Percentiles rank a stretch among this genome's conserved stretches.
These are phyloP conservation scores for Spizellomyces sp. DNA, from an alignment of 192 early-diverging fungal genomes.

Conservation along the genomic window DNA sequence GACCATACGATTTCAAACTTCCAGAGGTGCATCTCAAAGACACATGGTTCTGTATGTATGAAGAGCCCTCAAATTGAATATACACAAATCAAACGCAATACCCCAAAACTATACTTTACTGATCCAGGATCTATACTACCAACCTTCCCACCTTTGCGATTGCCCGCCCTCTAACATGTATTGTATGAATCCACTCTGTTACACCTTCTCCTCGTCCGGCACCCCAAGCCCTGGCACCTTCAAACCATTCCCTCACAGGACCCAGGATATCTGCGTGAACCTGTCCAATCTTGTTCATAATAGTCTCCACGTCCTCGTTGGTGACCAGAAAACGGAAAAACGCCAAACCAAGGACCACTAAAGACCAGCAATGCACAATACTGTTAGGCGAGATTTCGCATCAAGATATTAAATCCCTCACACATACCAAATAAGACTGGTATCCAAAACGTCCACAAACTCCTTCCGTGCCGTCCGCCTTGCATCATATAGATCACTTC, in stretches of 20 bases:
- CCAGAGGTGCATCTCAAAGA: too few relatives aligned
- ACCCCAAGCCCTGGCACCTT: constrained; percentile 13
- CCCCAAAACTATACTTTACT: too few relatives aligned
- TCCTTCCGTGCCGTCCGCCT: background rate
- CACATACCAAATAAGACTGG: constrained; percentile 19
- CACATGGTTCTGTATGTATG: too few relatives aligned
- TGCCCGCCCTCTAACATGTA: background rate
- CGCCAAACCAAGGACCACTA: constrained; percentile 21
- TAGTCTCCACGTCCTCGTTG: constrained; percentile 27
- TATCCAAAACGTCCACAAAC: constrained; percentile 11
- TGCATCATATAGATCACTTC: constrained; percentile 15
- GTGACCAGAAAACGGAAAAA: constrained; percentile 18
- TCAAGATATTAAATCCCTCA: background rate
- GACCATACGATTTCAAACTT: too few relatives aligned
- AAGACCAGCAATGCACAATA: constrained; percentile 13
- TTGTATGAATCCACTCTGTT: constrained; percentile 6
- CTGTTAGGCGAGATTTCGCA: background rate
- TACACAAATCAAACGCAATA: too few relatives aligned
- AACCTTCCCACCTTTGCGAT: constrained; percentile 15
- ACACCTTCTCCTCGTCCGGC: constrained; percentile 8
- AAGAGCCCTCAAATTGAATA: too few relatives aligned
- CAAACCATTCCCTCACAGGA: constrained; percentile 30
- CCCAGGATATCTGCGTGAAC: constrained; percentile 30
- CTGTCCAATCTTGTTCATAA: constrained; percentile 25
- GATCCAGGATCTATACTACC: constrained; percentile 1